Percentiles rank a stretch among this genome's conserved stretches.
Conservation (phyloP, 345 rosid species). For the Rhodamnia rubescens region DNA sequence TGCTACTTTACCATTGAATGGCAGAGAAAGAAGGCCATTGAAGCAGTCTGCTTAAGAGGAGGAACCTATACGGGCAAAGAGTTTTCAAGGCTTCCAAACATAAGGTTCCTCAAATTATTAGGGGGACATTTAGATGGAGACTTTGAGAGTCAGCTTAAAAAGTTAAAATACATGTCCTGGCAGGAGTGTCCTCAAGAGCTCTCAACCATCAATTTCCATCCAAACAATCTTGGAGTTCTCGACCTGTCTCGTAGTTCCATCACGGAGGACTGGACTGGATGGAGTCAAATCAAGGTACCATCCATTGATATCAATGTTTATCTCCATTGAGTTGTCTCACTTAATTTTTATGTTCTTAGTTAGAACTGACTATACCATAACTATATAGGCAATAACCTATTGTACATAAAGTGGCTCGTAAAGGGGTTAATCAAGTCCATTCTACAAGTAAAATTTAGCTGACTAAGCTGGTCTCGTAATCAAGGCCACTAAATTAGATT, state of each 20-base stretch:
- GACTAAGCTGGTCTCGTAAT: background rate
- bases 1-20: background rate
- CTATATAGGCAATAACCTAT: background rate
- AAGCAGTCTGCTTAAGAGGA: background rate
- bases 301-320: too few species aligned
- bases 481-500: background rate
- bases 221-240: background rate
- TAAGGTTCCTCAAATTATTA: background rate
- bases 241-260: background rate
- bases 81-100: background rate
- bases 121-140: background rate
- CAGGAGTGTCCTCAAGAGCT: background rate
- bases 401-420: background rate
- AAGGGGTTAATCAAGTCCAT: background rate
- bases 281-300: background rate
- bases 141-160: background rate
- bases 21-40: background rate
- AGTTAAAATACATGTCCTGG: background rate
- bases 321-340: too few species aligned
- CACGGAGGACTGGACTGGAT: background rate
- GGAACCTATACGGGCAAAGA: too few species aligned
- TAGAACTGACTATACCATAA: background rate
- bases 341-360: too few species aligned
- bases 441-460: background rate
- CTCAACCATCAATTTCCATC: background rate